A percentile compares a stretch with the other conserved stretches of the same genome.
Evolutionary conservation across 2,329 filamentous ascomycete genomes (phyloP).

Genomic region (Pseudopyricularia cyperi): DNA sequence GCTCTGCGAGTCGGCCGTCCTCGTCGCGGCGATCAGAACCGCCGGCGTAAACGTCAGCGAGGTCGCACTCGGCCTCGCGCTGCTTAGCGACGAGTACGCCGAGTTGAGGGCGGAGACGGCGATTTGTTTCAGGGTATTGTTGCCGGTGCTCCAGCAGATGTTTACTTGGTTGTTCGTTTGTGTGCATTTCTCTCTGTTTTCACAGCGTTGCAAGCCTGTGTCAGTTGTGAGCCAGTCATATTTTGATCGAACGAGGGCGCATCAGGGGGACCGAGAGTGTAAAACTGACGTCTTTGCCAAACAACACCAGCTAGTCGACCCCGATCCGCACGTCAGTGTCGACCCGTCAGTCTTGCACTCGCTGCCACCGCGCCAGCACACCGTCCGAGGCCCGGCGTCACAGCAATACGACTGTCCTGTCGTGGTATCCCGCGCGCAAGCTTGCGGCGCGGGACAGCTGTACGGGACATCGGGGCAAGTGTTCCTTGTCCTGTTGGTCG

Average conservation of each 20-base stretch:
- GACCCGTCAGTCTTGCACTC: conserved; percentile 7
- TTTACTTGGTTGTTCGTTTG: conserved; percentile 6
- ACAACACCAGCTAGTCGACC: conserved; percentile 7
- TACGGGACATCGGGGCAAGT: conserved; percentile 5
- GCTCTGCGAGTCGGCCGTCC: not conserved
- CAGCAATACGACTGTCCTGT: conserved; percentile 9
- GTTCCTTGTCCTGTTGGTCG: conserved; percentile 6
- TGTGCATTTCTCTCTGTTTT: conserved; percentile 7
- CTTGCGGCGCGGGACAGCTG: conserved; percentile 7
- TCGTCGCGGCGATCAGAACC: conserved; percentile 5
- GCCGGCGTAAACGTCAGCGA: conserved; percentile 6
- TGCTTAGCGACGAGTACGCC: conserved; percentile 8
- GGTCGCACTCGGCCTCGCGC: conserved; percentile 5
- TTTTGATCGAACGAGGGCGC: not conserved
- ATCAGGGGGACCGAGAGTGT: too few relatives aligned
- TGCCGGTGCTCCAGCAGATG: conserved; percentile 9
- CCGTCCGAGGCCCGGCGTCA: not conserved
- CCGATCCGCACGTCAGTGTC: conserved; percentile 7
- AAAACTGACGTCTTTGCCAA: not conserved
- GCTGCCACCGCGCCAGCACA: conserved; percentile 7
- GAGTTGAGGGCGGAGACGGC: conserved; percentile 3
- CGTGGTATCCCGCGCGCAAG: conserved; percentile 9
- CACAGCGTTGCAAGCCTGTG: not conserved
- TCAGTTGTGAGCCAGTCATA: not conserved
- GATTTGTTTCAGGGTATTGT: conserved; percentile 9